Evolutionary conservation across 2,329 filamentous ascomycete species (phyloP).

Genomic region (Neofusicoccum cordaticola): DNA sequence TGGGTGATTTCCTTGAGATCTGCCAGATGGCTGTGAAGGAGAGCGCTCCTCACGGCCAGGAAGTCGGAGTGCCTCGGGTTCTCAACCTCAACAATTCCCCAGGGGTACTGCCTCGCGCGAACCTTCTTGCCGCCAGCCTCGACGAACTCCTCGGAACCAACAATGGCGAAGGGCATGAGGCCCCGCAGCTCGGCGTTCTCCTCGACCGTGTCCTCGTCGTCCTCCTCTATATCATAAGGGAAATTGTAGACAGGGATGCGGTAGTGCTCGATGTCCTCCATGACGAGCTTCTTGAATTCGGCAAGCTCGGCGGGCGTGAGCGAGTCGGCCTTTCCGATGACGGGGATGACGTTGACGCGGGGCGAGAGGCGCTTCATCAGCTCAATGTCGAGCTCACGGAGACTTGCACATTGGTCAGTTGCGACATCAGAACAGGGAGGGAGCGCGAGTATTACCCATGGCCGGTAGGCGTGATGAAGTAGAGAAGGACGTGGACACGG

Average conservation of each 20-base stretch:
- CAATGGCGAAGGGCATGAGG: conserved; percentile 98
- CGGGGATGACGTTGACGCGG: conserved; percentile 97
- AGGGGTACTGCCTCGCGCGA: conserved; percentile 94
- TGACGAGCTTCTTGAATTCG: conserved; percentile 99
- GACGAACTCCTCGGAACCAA: conserved; percentile 91
- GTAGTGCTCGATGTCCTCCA: conserved; percentile 99
- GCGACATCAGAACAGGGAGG: background rate
- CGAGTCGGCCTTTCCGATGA: conserved; percentile 97
- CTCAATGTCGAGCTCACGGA: conserved; percentile 98
- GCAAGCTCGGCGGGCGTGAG: conserved; percentile 94
- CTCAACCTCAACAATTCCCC: conserved; percentile 98
- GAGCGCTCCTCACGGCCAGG: conserved; percentile 90
- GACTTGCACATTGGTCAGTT: conserved; percentile 51
- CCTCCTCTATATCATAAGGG: conserved; percentile 98
- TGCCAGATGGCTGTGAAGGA: conserved; percentile 95
- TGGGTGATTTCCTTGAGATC: conserved; percentile 99
- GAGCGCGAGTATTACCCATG: conserved; percentile 62
- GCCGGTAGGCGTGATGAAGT: conserved; percentile 98
- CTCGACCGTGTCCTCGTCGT: conserved; percentile 98
- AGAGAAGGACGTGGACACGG: conserved; percentile 94
- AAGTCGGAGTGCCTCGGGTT: conserved; percentile 99
- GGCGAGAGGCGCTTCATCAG: conserved; percentile 99
- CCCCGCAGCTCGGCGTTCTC: conserved; percentile 97
- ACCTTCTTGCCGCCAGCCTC: conserved; percentile 92
- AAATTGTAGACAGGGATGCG: conserved; percentile 99